phyloP scores from a whole-genome alignment of 306 rosid species.

The Vicia villosa region DNA sequence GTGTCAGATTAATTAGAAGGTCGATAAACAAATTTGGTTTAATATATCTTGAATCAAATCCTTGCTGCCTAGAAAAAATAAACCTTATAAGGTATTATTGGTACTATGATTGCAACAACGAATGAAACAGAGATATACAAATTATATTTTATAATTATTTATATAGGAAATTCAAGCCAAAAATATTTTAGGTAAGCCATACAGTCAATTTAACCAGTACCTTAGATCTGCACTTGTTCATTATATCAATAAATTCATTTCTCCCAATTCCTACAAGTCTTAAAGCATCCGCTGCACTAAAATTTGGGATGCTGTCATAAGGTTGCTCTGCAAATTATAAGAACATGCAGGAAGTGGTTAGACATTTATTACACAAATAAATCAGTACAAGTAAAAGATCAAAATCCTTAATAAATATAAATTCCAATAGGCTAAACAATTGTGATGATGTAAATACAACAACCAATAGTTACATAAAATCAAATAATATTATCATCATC shows the following conservation, averaged over 20 bases:
- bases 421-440: constrained; percentile 13
- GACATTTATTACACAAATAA: constrained; percentile 10
- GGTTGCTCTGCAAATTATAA: constrained; percentile 86
- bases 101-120: constrained; percentile 15
- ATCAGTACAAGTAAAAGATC: constrained; percentile 18
- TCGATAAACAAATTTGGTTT: constrained; percentile 13
- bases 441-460: not conserved
- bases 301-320: constrained; percentile 97
- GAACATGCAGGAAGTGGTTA: constrained; percentile 30
- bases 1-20: constrained; percentile 26
- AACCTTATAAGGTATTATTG: constrained; percentile 8
- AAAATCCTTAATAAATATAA: constrained; percentile 12
- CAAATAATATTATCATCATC: constrained; percentile 8
- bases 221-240: constrained; percentile 99
- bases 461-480: constrained; percentile 26
- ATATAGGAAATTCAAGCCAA: constrained; percentile 21
- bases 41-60: constrained; percentile 7
- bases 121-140: constrained; percentile 20
- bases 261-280: constrained; percentile 95
- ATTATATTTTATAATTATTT: constrained; percentile 1
- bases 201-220: constrained; percentile 48
- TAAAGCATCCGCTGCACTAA: constrained; percentile 96
- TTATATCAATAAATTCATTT: constrained; percentile 95
- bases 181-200: not conserved
- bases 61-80: constrained; percentile 10